Percentiles rank a stretch among this genome's conserved stretches.
Evolutionary conservation across 2,329 filamentous ascomycete species (phyloP).

Genomic region (Alternaria novae-zelandiae): DNA sequence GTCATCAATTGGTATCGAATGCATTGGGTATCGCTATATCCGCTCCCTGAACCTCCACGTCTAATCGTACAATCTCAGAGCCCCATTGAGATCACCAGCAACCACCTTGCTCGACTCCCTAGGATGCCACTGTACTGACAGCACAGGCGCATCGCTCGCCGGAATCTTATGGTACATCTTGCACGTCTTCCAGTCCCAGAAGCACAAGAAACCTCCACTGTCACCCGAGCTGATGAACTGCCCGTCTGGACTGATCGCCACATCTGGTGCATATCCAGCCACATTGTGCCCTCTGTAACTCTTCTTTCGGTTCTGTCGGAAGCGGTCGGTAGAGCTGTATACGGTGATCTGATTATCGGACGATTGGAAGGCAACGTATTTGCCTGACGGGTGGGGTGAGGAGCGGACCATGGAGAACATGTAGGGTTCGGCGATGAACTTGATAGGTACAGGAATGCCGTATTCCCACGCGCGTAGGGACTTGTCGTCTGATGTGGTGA

Average conservation of each 20-base stretch:
- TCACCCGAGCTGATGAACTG: constrained; percentile 90
- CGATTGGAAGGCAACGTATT: constrained; percentile 92
- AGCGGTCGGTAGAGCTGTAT: constrained; percentile 92
- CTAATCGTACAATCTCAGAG: constrained; percentile 92
- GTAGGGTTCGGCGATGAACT: constrained; percentile 95
- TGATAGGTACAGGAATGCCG: constrained; percentile 97
- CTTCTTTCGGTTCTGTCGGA: constrained; percentile 97
- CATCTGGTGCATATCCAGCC: constrained; percentile 88
- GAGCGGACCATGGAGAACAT: constrained; percentile 96
- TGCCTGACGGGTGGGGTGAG: constrained; percentile 83
- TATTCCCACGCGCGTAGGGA: constrained; percentile 97
- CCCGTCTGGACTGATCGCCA: constrained; percentile 87
- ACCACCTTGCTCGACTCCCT: constrained; percentile 94
- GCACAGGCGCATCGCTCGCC: constrained; percentile 80
- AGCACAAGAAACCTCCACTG: constrained; percentile 86
- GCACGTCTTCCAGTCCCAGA: constrained; percentile 99
- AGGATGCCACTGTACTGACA: constrained; percentile 95
- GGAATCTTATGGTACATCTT: constrained; percentile 98
- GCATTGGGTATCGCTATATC: constrained; percentile 31
- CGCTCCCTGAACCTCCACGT: background rate
- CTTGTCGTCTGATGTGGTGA: constrained; percentile 98
- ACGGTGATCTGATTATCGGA: constrained; percentile 97
- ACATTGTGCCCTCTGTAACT: constrained; percentile 95
- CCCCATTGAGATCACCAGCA: constrained; percentile 86
- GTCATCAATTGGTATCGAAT: background rate